These are phyloP conservation scores for Ganoderma meredithae DNA, from an alignment of 1,284 basidiomycete genomes.

Conservation along the genomic window DNA sequence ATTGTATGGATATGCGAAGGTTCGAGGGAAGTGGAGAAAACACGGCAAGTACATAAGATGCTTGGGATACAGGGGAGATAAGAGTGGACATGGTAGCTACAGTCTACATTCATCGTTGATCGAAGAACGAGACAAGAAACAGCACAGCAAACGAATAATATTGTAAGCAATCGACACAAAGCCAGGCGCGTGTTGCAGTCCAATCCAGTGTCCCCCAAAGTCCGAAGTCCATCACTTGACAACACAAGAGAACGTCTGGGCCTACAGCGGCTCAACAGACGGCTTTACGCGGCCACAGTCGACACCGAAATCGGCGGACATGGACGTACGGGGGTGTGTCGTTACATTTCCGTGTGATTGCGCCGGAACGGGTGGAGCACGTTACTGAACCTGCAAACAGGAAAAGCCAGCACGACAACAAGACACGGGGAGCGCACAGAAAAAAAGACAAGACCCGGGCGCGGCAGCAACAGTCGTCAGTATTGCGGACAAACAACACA, in stretches of 20 bases:
- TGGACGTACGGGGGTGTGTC: neutral
- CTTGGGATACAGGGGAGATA: neutral
- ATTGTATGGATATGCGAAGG: neutral
- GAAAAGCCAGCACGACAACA: neutral
- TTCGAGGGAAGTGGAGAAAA: neutral
- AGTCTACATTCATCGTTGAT: neutral
- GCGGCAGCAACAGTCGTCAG: constrained; percentile 4
- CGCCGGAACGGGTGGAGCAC: constrained; percentile 26
- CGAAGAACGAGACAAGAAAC: neutral
- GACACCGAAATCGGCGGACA: neutral
- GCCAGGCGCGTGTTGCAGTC: neutral
- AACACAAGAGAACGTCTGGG: neutral
- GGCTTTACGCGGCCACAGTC: neutral
- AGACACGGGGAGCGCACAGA: constrained; percentile 4
- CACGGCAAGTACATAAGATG: neutral
- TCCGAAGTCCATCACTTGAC: neutral
- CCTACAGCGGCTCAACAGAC: neutral
- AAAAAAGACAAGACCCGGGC: neutral
- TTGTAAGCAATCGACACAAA: neutral
- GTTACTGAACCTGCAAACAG: constrained; percentile 21
- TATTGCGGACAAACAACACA: neutral
- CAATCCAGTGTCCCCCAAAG: neutral
- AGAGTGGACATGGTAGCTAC: neutral
- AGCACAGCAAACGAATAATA: neutral
- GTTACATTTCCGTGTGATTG: constrained; percentile 10